These are phyloP conservation scores for Mycena sanguinolenta DNA, from an alignment of 768 basidiomycete genomes.

Conservation along the genomic window DNA sequence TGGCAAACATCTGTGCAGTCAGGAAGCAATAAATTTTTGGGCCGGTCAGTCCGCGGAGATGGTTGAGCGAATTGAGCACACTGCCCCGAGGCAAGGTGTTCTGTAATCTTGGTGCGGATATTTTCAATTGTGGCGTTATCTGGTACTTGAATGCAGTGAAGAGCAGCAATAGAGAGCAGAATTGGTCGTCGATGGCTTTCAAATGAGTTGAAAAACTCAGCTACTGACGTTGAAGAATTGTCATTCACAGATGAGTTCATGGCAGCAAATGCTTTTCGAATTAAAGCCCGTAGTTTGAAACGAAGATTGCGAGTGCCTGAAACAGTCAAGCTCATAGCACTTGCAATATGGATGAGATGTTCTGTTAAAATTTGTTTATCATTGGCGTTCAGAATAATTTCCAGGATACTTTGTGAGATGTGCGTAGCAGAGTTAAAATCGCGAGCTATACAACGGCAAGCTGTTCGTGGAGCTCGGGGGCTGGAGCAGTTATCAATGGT, in stretches of 20 bases:
- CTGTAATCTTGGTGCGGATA: not conserved
- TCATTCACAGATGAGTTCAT: no score
- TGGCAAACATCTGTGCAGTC: conserved; percentile 8
- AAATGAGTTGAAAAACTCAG: conserved; percentile 18
- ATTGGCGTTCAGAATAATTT: not conserved
- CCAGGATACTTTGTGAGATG: no score
- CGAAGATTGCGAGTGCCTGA: conserved; percentile 1
- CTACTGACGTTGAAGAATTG: not conserved
- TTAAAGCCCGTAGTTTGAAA: not conserved
- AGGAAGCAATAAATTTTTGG: not conserved
- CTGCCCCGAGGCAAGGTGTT: conserved; percentile 6
- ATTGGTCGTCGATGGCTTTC: conserved; percentile 6
- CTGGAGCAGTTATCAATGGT: no score
- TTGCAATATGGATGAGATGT: not conserved
- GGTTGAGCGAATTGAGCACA: not conserved
- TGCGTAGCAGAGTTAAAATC: no score
- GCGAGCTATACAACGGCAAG: no score
- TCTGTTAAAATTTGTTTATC: conserved; percentile 12
- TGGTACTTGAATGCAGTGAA: conserved; percentile 1
- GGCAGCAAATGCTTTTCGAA: not conserved
- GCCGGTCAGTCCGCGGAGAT: not conserved
- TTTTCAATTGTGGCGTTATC: not conserved
- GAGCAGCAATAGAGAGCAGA: conserved; percentile 15
- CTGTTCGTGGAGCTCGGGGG: no score
- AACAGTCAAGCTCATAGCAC: conserved; percentile 4